Evolutionary conservation across 2,329 filamentous ascomycete species (phyloP).

Genomic region (Dendrostoma leiphaemia): DNA sequence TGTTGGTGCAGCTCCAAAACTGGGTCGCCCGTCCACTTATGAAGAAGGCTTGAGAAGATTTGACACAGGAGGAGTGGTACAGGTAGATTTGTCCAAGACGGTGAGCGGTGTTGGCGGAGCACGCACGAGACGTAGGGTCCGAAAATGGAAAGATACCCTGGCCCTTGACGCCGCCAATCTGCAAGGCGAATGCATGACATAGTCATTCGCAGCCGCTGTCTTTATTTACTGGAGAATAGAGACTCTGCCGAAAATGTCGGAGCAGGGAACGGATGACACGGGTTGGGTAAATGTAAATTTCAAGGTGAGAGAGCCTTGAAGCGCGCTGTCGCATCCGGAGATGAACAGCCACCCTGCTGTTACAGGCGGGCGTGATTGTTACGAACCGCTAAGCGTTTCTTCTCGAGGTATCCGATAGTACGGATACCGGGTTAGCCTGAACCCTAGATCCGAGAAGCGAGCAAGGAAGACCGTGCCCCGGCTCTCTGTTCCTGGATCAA

Average conservation of each 20-base stretch:
- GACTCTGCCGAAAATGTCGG: background rate
- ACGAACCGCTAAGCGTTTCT: background rate
- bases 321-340: background rate
- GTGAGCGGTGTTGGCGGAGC: constrained; percentile 15
- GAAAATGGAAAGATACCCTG: constrained; percentile 29
- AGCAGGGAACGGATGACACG: background rate
- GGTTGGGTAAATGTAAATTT: background rate
- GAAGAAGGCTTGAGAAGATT: background rate
- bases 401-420: background rate
- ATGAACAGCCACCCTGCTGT: background rate
- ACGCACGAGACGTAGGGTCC: constrained; percentile 19
- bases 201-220: background rate
- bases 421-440: background rate
- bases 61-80: background rate
- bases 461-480: background rate
- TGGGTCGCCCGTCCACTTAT: constrained; percentile 1
- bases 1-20: constrained; percentile 1
- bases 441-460: background rate
- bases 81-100: constrained; percentile 10
- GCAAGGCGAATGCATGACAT: constrained; percentile 16
- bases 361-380: background rate
- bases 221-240: background rate
- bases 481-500: background rate
- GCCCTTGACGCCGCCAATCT: constrained; percentile 1
- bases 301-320: background rate